Evolutionary conservation across 2,329 filamentous ascomycete genomes (phyloP).

Genomic region (Pseudocercospora eumusae): DNA sequence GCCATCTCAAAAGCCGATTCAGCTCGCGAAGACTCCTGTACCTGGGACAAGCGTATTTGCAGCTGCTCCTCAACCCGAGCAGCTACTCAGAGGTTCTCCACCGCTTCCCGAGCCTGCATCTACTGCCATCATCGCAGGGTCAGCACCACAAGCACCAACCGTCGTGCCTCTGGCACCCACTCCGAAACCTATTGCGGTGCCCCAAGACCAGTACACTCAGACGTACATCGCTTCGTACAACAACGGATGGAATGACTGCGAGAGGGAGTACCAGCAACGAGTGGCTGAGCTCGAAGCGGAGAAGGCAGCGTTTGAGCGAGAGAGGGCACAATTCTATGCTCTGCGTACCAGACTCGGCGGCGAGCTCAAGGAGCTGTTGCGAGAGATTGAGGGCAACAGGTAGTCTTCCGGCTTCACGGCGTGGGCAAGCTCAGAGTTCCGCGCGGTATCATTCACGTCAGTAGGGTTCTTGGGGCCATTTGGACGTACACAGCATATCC

Average conservation of each 20-base stretch:
- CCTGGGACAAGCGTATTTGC: background rate
- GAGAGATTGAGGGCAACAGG: background rate
- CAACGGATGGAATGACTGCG: slow-evolving; percentile 2
- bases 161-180: background rate
- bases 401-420: background rate
- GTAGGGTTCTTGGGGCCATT: too few relatives aligned
- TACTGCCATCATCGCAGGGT: background rate
- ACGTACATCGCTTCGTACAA: slow-evolving; percentile 7
- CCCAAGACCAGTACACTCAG: background rate
- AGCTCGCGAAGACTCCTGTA: background rate
- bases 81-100: background rate
- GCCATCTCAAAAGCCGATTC: background rate
- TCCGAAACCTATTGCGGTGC: background rate
- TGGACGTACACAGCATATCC: background rate
- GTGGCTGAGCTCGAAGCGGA: background rate
- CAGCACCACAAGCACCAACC: background rate
- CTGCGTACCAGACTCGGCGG: background rate
- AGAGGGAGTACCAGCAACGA: background rate
- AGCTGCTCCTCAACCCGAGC: background rate
- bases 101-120: background rate
- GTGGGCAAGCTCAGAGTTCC: too few relatives aligned
- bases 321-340: background rate
- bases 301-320: background rate
- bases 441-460: too few relatives aligned
- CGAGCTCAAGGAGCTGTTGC: background rate